phyloP scores from a whole-genome alignment of 1,139 yeast species.

The Candida glucosophila region DNA sequence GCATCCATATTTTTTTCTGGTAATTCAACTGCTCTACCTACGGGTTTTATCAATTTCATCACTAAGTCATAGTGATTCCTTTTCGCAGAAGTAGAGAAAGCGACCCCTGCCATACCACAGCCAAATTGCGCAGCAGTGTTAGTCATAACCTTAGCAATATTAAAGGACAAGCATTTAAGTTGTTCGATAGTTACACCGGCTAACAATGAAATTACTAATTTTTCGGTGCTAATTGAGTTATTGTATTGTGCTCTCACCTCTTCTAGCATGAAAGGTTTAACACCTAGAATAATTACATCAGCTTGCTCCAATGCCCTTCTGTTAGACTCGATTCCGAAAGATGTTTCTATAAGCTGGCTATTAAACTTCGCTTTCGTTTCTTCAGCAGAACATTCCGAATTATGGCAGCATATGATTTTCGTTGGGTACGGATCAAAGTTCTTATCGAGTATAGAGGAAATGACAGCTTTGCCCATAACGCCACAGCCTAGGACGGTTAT shows the following conservation, averaged over 20 bases:
- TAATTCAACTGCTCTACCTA: slow-evolving; percentile 64
- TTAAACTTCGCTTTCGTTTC: slow-evolving; percentile 34
- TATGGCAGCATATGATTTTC: slow-evolving; percentile 70
- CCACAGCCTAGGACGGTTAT: slow-evolving; percentile 87
- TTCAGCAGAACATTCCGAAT: slow-evolving; percentile 41
- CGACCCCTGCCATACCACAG: slow-evolving; percentile 85
- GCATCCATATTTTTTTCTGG: slow-evolving; percentile 95
- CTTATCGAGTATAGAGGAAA: slow-evolving; percentile 60
- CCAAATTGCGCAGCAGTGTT: slow-evolving; percentile 94
- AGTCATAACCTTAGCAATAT: slow-evolving; percentile 91
- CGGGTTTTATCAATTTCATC: slow-evolving; percentile 49
- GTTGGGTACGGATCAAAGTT: slow-evolving; percentile 53
- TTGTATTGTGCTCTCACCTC: slow-evolving; percentile 42
- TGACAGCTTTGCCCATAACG: slow-evolving; percentile 94
- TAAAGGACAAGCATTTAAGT: slow-evolving; percentile 43
- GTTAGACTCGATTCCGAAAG: slow-evolving; percentile 44
- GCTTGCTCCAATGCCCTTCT: slow-evolving; percentile 52
- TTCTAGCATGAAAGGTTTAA: slow-evolving; percentile 77
- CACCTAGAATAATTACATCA: slow-evolving; percentile 69
- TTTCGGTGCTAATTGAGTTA: slow-evolving; percentile 37
- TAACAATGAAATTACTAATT: slow-evolving; percentile 70
- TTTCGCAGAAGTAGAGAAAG: slow-evolving; percentile 49
- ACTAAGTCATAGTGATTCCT: slow-evolving; percentile 43
- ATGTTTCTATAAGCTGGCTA: slow-evolving; percentile 43
- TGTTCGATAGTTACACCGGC: slow-evolving; percentile 89